Evolutionary conservation across 2,329 filamentous ascomycete genomes (phyloP).

Genomic region (Hypocreales sp.): DNA sequence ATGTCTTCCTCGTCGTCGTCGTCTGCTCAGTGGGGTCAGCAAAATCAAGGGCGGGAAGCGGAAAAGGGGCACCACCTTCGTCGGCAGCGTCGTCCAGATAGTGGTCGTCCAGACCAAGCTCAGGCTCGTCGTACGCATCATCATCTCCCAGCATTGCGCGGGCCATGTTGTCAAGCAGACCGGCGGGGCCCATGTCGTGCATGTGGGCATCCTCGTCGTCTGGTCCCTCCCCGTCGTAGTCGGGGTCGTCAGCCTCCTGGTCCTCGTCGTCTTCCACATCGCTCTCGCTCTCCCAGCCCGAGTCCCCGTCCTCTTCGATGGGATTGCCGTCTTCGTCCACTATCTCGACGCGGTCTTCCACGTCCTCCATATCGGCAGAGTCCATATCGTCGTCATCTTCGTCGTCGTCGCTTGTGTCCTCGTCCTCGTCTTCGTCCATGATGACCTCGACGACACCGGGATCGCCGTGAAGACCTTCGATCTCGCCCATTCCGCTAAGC

Average conservation of each 20-base stretch:
- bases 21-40: conserved; percentile 11
- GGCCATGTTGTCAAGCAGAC: conserved; percentile 36
- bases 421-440: conserved; percentile 53
- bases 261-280: conserved; percentile 39
- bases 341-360: conserved; percentile 38
- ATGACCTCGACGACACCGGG: conserved; percentile 58
- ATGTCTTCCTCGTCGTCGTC: conserved; percentile 53
- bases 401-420: conserved; percentile 48
- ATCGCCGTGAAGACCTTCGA: conserved; percentile 57
- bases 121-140: conserved; percentile 35
- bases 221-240: conserved; percentile 40
- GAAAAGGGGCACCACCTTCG: conserved; percentile 34
- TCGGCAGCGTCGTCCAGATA: conserved; percentile 41
- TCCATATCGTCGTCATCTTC: conserved; percentile 30
- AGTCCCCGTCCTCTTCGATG: conserved; percentile 42
- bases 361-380: conserved; percentile 32
- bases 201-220: conserved; percentile 37
- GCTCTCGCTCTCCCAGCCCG: conserved; percentile 45
- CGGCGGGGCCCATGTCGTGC: conserved; percentile 25
- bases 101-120: conserved; percentile 34
- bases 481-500: conserved; percentile 67
- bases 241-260: conserved; percentile 35
- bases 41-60: background rate
- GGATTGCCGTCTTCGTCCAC: conserved; percentile 47
- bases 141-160: conserved; percentile 38